Base-by-base conservation (phyloP, 805 yeast genomes). In the Ascoidea rubescens region DNA sequence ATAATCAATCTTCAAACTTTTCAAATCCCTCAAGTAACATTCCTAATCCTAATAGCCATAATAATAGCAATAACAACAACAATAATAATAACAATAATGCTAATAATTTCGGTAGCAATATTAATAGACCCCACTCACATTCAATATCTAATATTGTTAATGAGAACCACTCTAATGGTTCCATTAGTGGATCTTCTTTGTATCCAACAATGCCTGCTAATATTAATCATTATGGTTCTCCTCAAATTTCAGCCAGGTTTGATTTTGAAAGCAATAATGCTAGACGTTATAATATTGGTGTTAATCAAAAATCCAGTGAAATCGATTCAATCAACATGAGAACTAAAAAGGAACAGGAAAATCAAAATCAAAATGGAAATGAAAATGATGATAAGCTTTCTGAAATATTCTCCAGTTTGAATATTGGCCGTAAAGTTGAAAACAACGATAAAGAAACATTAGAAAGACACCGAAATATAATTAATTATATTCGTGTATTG, bases 261-360 rank as follows among this genome's bases (percentile, higher is more conserved):
- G 67, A 61, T 48, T 31, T 51, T 7, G 48, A 52, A 31, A 60
- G 53, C 43, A 55, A 56, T 21, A 57, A 57, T 51, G 61, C 58
- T 28, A 67, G 66, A 58, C 65, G 67, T 44, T 62, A 62, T 53
- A 64, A 68, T 52, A 59, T 69, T 52, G 67, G 73, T 37, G 62
- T 67, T 45, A 62, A 60, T 47, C 74, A 71, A 54, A 69, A 63
- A 59, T 47, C 66, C 5, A 52, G 63, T 12, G 54, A 57, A 5
- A 55, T 53, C 33, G 57, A 56, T 31, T 52, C n/a, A 8, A 37
- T 16, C 6, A 37, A 48, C 8, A 7, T 8, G 4, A 47, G 8
- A 10, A 44, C 28, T 4, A 30, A 44, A 42, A 50, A 47, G 31
- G 30, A 5, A 31, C 21, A 48, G 7, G 33, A 7, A 7, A n/a